These are phyloP conservation scores for Lactarius vividus DNA, from an alignment of 768 basidiomycete species.

Conservation along the genomic window DNA sequence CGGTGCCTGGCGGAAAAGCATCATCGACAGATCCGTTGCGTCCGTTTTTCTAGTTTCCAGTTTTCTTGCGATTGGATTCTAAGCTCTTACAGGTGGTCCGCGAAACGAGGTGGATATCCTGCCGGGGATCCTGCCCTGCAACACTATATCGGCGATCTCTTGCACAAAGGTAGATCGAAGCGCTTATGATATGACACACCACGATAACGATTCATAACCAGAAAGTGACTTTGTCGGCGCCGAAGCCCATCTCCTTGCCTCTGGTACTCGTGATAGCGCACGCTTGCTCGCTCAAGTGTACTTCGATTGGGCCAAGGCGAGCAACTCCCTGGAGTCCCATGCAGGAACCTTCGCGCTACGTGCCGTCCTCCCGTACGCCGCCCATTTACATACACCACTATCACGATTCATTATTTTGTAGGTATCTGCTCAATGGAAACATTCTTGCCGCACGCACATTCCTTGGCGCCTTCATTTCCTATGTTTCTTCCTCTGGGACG, in stretches of 20 bases:
- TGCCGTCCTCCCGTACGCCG: constrained; percentile 77
- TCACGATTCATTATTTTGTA: constrained; percentile 33
- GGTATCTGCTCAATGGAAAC: constrained; percentile 81
- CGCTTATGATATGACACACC: background rate
- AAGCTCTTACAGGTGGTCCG: constrained; percentile 68
- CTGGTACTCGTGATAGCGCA: constrained; percentile 88
- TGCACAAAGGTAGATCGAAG: constrained; percentile 65
- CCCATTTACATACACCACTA: constrained; percentile 8
- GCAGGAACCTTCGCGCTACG: constrained; percentile 79
- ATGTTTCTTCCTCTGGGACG: constrained; percentile 47
- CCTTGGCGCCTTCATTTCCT: constrained; percentile 72
- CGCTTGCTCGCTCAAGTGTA: constrained; percentile 83
- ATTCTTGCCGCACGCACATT: constrained; percentile 94
- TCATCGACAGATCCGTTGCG: constrained; percentile 83
- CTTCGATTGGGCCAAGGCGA: constrained; percentile 67
- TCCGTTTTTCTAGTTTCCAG: constrained; percentile 41
- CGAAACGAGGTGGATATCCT: constrained; percentile 72
- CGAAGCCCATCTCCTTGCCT: constrained; percentile 78
- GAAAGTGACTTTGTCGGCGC: constrained; percentile 75
- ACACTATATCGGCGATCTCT: constrained; percentile 85
- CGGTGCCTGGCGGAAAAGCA: constrained; percentile 87
- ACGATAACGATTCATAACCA: constrained; percentile 33
- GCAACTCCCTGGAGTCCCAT: constrained; percentile 31
- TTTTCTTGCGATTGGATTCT: constrained; percentile 16
- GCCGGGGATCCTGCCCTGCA: constrained; percentile 87